Evolutionary conservation across 139 green algal species (phyloP).

Genomic region (Nannochloris sp.): DNA sequence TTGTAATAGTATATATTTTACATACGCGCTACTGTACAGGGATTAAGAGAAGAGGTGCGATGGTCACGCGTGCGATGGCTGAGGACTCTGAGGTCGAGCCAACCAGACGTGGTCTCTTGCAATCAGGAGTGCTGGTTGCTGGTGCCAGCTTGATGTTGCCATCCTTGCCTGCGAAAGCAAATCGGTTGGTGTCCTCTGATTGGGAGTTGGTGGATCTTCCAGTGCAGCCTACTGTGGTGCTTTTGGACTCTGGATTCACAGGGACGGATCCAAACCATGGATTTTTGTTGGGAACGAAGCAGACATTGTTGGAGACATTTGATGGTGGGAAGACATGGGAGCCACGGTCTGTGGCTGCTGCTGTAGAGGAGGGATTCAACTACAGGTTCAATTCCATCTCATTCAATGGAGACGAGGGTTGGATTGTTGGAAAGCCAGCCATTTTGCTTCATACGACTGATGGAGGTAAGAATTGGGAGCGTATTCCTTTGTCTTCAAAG

Average conservation of each 20-base stretch:
- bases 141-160: conserved; percentile 2
- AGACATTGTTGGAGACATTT: conserved; percentile 95
- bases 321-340: conserved; percentile 93
- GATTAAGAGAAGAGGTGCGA: neutral
- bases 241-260: conserved; percentile 94
- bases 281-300: conserved; percentile 91
- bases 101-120: conserved; percentile 13
- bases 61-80: neutral
- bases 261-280: conserved; percentile 80
- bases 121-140: conserved; percentile 13
- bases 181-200: conserved; percentile 49
- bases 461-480: conserved; percentile 89
- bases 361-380: conserved; percentile 71
- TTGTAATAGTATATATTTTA: too few species aligned
- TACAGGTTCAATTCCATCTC: conserved; percentile 94
- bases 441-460: conserved; percentile 96
- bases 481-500: conserved; percentile 86
- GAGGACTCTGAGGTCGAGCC: neutral
- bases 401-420: conserved; percentile 94
- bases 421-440: conserved; percentile 97
- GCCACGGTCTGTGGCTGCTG: conserved; percentile 47
- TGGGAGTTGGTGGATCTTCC: conserved; percentile 71
- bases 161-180: conserved; percentile 24
- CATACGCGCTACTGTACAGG: too few species aligned
- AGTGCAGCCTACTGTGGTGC: conserved; percentile 81